phyloP scores from a whole-genome alignment of 495 filamentous ascomycete genomes.

The Aspergillus haitiensis region DNA sequence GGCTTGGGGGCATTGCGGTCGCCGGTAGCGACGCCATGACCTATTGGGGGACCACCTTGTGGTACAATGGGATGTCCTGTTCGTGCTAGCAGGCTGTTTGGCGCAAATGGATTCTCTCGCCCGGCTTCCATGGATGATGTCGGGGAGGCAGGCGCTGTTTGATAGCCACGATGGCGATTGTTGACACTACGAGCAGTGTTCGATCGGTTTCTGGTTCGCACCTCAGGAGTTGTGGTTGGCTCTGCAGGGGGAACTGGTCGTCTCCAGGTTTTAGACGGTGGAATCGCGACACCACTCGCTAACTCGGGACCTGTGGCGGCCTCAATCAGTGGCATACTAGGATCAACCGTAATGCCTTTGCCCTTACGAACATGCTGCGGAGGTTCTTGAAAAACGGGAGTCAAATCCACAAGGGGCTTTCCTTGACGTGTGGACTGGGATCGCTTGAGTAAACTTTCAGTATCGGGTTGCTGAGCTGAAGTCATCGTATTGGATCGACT shows the following conservation, averaged over 20 bases:
- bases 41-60: constrained; percentile 32
- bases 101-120: constrained; percentile 33
- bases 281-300: constrained; percentile 48
- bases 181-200: constrained; percentile 35
- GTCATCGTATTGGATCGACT: constrained; percentile 44
- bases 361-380: constrained; percentile 71
- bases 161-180: constrained; percentile 23
- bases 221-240: constrained; percentile 16
- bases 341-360: constrained; percentile 62
- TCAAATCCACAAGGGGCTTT: constrained; percentile 74
- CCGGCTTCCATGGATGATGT: constrained; percentile 26
- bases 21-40: constrained; percentile 56
- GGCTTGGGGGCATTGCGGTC: constrained; percentile 52
- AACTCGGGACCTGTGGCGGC: constrained; percentile 57
- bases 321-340: constrained; percentile 63
- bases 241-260: constrained; percentile 30
- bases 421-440: constrained; percentile 34
- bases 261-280: constrained; percentile 55
- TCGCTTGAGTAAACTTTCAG: constrained; percentile 26
- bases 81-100: constrained; percentile 41
- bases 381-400: constrained; percentile 69
- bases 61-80: constrained; percentile 20
- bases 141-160: constrained; percentile 11
- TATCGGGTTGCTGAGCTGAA: constrained; percentile 30
- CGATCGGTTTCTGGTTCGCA: constrained; percentile 31